A percentile compares a stretch with the other conserved stretches of the same genome.
These are phyloP conservation scores for Tetrapyrgos nigripes DNA, from an alignment of 1,284 basidiomycete species.

Conservation along the genomic window DNA sequence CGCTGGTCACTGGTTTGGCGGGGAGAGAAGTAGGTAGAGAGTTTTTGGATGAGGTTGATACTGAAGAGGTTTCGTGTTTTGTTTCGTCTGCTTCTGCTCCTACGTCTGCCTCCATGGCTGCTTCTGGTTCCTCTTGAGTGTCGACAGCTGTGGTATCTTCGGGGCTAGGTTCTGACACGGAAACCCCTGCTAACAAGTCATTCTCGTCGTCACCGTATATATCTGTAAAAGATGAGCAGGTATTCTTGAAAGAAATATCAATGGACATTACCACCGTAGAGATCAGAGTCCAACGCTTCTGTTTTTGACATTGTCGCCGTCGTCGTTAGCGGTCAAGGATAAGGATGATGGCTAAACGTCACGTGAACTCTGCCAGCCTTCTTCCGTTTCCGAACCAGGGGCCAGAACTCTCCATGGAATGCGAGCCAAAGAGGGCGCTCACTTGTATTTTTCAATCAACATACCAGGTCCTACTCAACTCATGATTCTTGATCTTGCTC, in stretches of 20 bases:
- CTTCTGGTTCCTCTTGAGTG: too few species aligned
- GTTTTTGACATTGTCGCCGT: conserved; percentile 6
- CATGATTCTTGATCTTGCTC: too few species aligned
- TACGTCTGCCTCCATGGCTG: conserved; percentile 1
- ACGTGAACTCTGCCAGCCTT: too few species aligned
- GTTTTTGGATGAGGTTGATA: conserved; percentile 12
- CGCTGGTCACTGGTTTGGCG: conserved; percentile 25
- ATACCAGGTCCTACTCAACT: too few species aligned
- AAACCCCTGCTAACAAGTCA: conserved; percentile 34
- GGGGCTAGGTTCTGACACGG: conserved; percentile 21
- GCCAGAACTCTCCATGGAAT: too few species aligned
- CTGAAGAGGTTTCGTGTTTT: conserved; percentile 20
- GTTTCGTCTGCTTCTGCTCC: conserved; percentile 25
- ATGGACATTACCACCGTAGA: conserved; percentile 37
- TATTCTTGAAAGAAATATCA: not conserved
- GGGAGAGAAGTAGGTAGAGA: conserved; percentile 23
- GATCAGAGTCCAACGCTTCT: conserved; percentile 37
- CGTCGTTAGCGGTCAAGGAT: too few species aligned
- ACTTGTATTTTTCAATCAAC: too few species aligned
- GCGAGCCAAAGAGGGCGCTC: too few species aligned
- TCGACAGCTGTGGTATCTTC: not conserved
- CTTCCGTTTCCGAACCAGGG: too few species aligned
- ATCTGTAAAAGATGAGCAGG: conserved; percentile 28
- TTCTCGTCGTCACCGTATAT: conserved; percentile 47
- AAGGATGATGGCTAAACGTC: too few species aligned